phyloP scores from a whole-genome alignment of 345 rosid species.

The Kernera saxatilis region DNA sequence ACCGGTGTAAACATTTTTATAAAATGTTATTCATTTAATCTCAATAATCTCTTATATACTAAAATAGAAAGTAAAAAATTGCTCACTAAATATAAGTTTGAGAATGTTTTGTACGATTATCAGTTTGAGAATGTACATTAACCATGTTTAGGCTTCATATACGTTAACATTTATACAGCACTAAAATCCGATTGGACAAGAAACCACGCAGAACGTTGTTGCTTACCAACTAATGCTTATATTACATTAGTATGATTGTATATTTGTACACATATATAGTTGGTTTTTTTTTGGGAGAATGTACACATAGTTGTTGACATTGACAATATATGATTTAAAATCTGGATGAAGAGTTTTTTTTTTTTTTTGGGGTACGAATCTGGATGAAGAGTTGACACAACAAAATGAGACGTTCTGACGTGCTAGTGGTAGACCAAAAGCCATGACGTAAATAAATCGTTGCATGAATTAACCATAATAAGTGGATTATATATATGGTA shows the following conservation, averaged over 20 bases:
- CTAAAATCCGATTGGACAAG: neutral
- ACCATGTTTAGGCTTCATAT: neutral
- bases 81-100: no score
- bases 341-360: neutral
- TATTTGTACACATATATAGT: neutral
- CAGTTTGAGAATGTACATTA: no score
- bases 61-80: no score
- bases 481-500: slow-evolving; percentile 3
- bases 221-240: neutral
- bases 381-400: neutral
- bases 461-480: slow-evolving; percentile 17
- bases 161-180: neutral
- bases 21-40: no score
- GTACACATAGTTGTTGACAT: neutral
- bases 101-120: no score
- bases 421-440: slow-evolving; percentile 11
- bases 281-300: no score
- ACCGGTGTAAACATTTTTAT: no score
- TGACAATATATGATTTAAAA: neutral
- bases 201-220: neutral
- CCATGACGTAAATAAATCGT: slow-evolving; percentile 12
- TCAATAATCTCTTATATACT: no score
- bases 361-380: no score
- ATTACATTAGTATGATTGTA: neutral
- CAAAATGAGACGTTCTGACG: slow-evolving; percentile 6